Base-by-base conservation (phyloP, 1,284 basidiomycete genomes). In the Vanrija sp. region DNA sequence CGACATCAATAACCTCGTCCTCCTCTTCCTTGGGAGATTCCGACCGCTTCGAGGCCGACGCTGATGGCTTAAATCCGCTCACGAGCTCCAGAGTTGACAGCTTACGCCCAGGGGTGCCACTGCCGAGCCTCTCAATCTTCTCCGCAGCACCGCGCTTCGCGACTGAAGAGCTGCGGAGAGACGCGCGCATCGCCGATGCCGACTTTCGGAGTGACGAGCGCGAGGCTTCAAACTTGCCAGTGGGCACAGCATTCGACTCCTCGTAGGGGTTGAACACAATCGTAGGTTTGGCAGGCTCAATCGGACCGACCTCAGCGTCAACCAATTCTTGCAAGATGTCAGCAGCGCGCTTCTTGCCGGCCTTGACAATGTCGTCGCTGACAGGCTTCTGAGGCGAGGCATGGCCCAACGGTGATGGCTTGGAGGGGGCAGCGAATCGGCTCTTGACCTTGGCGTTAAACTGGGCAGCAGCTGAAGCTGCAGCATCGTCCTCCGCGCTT, bases 181-280 rank as follows among this genome's bases (percentile, higher is more conserved):
- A 55, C 18, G 40, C 19, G 14, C 40, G 42, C 43, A 43, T 49
- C 29, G 23, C 16, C 34, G 46, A 46, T 5, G 55, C 42, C 47
- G 55, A 53, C 38, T 50, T 45, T 39, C 57, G 57, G 8, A 59
- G 25, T 3, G 46, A 45, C 2, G 56, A 53, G 26, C 43, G 44
- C 15, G 44, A 26, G 6, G 53, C 26, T 3, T 38, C 38, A 9
- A 50, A 34, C 49, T 51, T 54, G 21, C 52, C 57, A 21, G 43
- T 38, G 3, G 57, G 51, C 9, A 34, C 43, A 12, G 7, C 42
- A 28, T 42, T 42, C 3, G 49, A 51, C 10, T 55, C 47, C 45
- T 75, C 69, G 53, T 75, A 75, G 6, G 71, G 68, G 54, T 73
- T 75, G 60, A 71, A 62, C 25, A 71, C 63, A 16, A 72, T 58